A percentile compares a stretch with the other conserved stretches of the same genome.
Conservation (phyloP, 176 grass and related monocot genomes). For the Miscanthus lutarioriparius region DNA sequence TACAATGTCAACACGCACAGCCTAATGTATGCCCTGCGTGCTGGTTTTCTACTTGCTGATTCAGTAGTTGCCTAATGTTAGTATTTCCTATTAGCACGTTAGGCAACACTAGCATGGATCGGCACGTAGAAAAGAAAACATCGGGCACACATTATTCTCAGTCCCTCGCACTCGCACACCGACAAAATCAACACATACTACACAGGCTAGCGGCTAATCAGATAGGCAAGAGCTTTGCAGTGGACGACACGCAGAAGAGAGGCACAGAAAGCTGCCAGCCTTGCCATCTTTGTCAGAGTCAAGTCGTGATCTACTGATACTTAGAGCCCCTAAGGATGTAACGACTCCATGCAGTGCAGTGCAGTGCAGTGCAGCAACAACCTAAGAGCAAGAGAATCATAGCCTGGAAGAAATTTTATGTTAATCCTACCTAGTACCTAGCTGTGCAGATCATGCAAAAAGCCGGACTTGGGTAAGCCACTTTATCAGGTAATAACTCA, state of each 20-base stretch:
- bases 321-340: constrained; percentile 35
- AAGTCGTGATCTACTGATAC: neutral
- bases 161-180: neutral
- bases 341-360: too few relatives aligned
- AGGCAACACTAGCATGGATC: neutral
- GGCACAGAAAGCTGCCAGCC: neutral
- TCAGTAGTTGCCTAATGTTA: neutral
- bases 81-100: neutral
- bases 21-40: too few relatives aligned
- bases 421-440: neutral
- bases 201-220: neutral
- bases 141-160: neutral
- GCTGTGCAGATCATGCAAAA: constrained; percentile 1
- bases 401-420: neutral
- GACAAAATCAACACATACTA: neutral
- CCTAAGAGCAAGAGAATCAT: neutral
- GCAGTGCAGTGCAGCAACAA: neutral
- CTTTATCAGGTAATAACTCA: constrained; percentile 14
- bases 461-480: neutral
- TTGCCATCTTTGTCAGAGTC: constrained; percentile 3
- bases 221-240: neutral
- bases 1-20: constrained; percentile 12
- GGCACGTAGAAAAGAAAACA: neutral
- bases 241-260: constrained; percentile 12
- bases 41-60: too few relatives aligned